Conservation (phyloP, 2,329 filamentous ascomycete genomes). For the Myriosclerotinia duriaeana region DNA sequence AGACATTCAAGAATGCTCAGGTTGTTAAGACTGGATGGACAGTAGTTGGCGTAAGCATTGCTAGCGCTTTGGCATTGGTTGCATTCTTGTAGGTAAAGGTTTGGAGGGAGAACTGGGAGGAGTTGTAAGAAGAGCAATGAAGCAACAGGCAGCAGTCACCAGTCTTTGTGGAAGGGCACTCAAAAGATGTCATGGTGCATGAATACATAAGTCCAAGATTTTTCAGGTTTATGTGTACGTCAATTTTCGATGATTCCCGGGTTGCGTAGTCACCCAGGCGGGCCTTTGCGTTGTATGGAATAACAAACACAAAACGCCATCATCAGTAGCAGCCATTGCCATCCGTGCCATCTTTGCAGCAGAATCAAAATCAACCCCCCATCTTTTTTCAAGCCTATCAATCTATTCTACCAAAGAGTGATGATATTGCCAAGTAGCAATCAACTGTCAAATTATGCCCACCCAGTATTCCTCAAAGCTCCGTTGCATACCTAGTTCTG, state of each 20-base stretch:
- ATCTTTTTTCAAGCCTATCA: not conserved
- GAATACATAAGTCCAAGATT: not conserved
- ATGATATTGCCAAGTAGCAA: conserved; percentile 1
- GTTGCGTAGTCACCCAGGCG: not conserved
- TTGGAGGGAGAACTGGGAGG: not conserved
- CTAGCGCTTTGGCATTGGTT: conserved; percentile 45
- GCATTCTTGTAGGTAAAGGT: conserved; percentile 30
- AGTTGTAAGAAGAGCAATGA: conserved; percentile 9
- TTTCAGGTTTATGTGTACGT: not conserved
- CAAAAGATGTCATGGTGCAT: not conserved
- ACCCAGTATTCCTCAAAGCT: no score
- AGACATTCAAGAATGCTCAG: conserved; percentile 60
- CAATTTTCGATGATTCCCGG: not conserved
- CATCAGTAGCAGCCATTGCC: not conserved
- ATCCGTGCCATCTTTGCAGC: not conserved
- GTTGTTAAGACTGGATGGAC: conserved; percentile 66
- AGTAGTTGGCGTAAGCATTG: conserved; percentile 56
- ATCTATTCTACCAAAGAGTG: not conserved
- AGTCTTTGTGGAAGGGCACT: not conserved
- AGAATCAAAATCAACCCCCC: no score
- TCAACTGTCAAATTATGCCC: no score
- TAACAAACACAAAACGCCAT: not conserved
- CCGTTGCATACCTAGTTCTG: no score
- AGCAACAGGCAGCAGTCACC: not conserved
- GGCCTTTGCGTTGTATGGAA: not conserved